phyloP scores from a whole-genome alignment of 129 eudicot species.

The Flaveria robusta region DNA sequence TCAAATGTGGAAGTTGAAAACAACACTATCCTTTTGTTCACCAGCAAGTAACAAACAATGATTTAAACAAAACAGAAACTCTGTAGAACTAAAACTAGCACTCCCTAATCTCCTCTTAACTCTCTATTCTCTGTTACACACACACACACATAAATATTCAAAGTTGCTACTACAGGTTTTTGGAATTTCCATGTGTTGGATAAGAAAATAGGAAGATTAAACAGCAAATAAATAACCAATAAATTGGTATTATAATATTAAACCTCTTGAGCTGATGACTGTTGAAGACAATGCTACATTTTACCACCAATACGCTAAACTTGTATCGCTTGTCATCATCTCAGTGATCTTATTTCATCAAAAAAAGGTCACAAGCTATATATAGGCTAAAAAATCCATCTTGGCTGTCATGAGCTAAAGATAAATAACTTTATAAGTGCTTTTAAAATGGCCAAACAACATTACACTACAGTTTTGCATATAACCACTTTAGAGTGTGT shows the following conservation, averaged over 20 bases:
- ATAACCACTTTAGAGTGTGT: neutral
- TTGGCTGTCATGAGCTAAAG: slow-evolving; percentile 4
- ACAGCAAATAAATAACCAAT: neutral
- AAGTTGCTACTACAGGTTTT: neutral
- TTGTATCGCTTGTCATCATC: neutral
- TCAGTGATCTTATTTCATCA: slow-evolving; percentile 11
- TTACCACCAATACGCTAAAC: neutral
- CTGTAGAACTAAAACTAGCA: neutral
- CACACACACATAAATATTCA: neutral
- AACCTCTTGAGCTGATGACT: neutral
- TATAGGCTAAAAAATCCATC: neutral
- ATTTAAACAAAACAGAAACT: neutral
- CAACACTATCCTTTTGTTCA: neutral
- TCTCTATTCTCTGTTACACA: neutral
- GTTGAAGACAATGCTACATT: neutral
- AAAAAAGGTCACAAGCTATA: neutral
- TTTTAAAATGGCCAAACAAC: neutral
- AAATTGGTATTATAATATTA: neutral
- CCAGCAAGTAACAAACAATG: neutral
- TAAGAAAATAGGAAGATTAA: neutral
- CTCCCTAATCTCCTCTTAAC: neutral
- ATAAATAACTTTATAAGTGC: neutral
- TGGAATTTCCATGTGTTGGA: neutral
- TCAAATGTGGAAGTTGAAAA: slow-evolving; percentile 2
- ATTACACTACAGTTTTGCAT: neutral